Conservation (phyloP, 805 yeast genomes). For the Wickerhamiella allomyrinae region DNA sequence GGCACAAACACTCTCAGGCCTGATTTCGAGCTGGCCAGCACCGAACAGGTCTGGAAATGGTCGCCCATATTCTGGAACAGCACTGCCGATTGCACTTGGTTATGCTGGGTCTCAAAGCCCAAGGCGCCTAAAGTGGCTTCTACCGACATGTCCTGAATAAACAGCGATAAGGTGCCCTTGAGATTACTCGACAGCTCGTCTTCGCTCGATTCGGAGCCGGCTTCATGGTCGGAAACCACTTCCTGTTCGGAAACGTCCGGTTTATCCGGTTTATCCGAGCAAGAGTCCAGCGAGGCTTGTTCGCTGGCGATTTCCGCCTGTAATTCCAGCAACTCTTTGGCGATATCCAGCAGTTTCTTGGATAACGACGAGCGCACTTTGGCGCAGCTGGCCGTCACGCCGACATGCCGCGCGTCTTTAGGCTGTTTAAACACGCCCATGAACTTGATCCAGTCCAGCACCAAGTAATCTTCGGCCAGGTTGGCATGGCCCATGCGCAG, state of each 20-base stretch:
- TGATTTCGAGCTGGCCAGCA: background rate
- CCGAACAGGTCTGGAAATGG: background rate
- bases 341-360: background rate
- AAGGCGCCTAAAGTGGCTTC: background rate
- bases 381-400: background rate
- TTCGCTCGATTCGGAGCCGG: too few species aligned
- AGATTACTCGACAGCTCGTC: too few species aligned
- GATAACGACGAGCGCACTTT: background rate
- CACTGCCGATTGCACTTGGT: background rate
- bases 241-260: too few species aligned
- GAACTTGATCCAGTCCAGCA: conserved; percentile 22
- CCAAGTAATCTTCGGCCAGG: conserved; percentile 22
- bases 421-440: conserved; percentile 1
- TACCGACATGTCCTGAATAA: background rate
- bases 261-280: too few species aligned
- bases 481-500: conserved; percentile 20
- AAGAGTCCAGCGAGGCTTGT: too few species aligned
- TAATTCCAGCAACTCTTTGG: background rate
- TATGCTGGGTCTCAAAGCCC: background rate
- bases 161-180: background rate
- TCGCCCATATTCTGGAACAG: background rate
- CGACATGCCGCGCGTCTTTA: background rate
- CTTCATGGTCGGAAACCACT: too few species aligned
- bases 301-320: too few species aligned
- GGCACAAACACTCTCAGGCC: conserved; percentile 10